Evolutionary conservation across 345 rosid species (phyloP).

Genomic region (Syzygium grande): DNA sequence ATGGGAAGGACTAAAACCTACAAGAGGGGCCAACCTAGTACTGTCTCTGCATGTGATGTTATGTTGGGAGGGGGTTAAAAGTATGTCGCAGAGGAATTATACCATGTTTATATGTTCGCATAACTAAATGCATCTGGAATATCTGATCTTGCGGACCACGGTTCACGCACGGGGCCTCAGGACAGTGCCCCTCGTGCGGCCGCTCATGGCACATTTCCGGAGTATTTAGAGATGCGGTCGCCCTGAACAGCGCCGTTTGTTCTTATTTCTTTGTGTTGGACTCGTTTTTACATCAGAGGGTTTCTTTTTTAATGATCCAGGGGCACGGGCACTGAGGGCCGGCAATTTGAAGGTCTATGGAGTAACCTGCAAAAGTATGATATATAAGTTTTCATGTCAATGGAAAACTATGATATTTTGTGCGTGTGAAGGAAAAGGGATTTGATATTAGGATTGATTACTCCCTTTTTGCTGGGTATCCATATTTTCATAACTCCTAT

Average conservation of each 20-base stretch:
- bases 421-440: background rate
- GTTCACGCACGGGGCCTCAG: background rate
- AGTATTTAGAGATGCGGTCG: background rate
- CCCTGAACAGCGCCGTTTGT: background rate
- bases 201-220: background rate
- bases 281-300: background rate
- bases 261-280: background rate
- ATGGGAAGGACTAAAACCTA: background rate
- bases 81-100: background rate
- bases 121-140: background rate
- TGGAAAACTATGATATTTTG: background rate
- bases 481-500: background rate
- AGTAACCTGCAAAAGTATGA: background rate
- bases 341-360: background rate
- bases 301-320: background rate
- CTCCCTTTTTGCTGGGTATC: background rate
- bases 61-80: background rate
- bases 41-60: background rate
- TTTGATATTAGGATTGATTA: background rate
- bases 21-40: constrained; percentile 1
- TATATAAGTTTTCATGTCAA: background rate
- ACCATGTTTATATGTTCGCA: background rate
- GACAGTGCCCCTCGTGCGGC: background rate
- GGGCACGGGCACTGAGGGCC: background rate
- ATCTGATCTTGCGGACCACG: background rate